Percentiles rank a stretch among this genome's conserved stretches.
These are phyloP conservation scores for Lasiosphaeris hirsuta DNA, from an alignment of 495 filamentous ascomycete species.

Conservation along the genomic window DNA sequence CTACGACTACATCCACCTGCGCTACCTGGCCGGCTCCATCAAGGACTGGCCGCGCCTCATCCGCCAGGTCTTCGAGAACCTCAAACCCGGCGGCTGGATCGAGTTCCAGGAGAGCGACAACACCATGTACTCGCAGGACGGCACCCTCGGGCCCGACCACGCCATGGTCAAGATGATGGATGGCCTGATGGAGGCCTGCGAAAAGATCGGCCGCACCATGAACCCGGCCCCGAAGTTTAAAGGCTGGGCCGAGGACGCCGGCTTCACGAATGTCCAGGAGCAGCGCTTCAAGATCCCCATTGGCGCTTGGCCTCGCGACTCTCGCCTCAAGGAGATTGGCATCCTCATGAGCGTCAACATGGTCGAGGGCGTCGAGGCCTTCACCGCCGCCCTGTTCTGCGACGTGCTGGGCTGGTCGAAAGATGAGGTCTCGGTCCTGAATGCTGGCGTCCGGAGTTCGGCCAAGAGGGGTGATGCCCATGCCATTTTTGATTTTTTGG, in stretches of 20 bases:
- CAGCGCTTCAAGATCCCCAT: slow-evolving; percentile 36
- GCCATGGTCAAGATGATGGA: slow-evolving; percentile 37
- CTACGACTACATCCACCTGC: slow-evolving; percentile 54
- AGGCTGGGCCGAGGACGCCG: slow-evolving; percentile 28
- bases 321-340: slow-evolving; percentile 49
- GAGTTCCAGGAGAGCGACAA: slow-evolving; percentile 48
- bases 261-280: slow-evolving; percentile 36
- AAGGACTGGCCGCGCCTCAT: slow-evolving; percentile 47
- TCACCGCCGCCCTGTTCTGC: slow-evolving; percentile 28
- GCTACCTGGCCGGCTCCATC: slow-evolving; percentile 49
- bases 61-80: slow-evolving; percentile 40
- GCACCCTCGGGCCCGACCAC: slow-evolving; percentile 31
- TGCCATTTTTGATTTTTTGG: slow-evolving; percentile 22
- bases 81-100: slow-evolving; percentile 49
- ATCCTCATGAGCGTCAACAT: slow-evolving; percentile 34
- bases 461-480: slow-evolving; percentile 19
- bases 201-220: slow-evolving; percentile 25
- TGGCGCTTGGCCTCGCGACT: slow-evolving; percentile 43
- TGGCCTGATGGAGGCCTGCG: slow-evolving; percentile 31
- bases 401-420: slow-evolving; percentile 32
- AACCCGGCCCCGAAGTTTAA: slow-evolving; percentile 21
- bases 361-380: slow-evolving; percentile 30
- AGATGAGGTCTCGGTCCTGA: slow-evolving; percentile 29
- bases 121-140: slow-evolving; percentile 36
- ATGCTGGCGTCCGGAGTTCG: slow-evolving; percentile 26